Base-by-base conservation (phyloP, 1,284 basidiomycete species). In the Tremellales sp. region DNA sequence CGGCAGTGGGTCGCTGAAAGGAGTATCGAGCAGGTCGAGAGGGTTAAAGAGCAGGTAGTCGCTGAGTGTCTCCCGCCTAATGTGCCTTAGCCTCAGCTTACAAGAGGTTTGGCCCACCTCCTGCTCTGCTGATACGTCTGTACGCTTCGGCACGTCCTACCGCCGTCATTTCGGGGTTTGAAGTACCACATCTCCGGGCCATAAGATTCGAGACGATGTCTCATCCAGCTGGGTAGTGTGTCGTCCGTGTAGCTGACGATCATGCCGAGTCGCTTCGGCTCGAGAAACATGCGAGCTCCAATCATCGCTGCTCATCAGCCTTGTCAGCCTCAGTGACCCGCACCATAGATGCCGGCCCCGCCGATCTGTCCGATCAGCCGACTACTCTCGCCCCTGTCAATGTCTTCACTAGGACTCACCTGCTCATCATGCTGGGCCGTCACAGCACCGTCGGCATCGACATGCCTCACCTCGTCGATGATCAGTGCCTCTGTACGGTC, bases 401-500 rank as follows among this genome's bases (percentile, higher is more conserved):
- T n/a, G n/a, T n/a, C n/a, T n/a, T n/a, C n/a, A 52, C 46, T 45
- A 13, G 11, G 7, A 39, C 62, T 21, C 46, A 69, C 68, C 56
- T 72, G 65, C 41, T 71, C 65, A 19, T 60, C 57, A 46, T 65
- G 58, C n/a, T n/a, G n/a, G n/a, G n/a, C n/a, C n/a, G n/a, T n/a
- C n/a, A n/a, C n/a, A 26, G 63, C 48, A 0, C 69, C 70, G 42
- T 61, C 52, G 0, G 64, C 53, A 10, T 62, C 64, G 3, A 71
- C 51, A 4, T 51, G 53, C 1, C 57, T 67, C 54, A 74, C 71
- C 0, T 65, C 69, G 45, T 74, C 72, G 44, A 72, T 62, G 48
- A 73, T 71, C 51, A 72, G 68, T 25, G 61, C 58, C 40, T 72
- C 69, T 67, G n/a, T n/a, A n/a, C n/a, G n/a, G n/a, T n/a, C n/a